Conservation (phyloP, 108 stramenopile genomes). For the Aurantiochytrium sp. region DNA sequence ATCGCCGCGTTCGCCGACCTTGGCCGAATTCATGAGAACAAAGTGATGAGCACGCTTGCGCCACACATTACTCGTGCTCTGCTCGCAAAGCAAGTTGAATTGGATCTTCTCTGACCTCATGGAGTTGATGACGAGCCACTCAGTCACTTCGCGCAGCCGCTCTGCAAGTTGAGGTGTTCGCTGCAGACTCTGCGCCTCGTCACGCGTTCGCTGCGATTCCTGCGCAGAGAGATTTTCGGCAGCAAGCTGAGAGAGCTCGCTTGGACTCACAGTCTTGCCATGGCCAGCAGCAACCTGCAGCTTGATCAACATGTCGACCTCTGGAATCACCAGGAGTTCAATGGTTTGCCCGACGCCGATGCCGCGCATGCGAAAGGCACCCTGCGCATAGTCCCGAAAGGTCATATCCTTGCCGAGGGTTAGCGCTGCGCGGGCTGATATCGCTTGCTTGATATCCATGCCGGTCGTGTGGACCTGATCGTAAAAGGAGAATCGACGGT, state of each 20-base stretch:
- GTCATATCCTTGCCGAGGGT: conserved; percentile 59
- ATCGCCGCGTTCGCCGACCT: background rate
- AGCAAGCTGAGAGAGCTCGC: background rate
- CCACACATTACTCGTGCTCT: conserved; percentile 33
- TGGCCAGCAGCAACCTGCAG: background rate
- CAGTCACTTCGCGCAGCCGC: conserved; percentile 68
- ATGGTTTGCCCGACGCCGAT: conserved; percentile 53
- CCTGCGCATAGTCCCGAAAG: conserved; percentile 60
- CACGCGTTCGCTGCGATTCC: background rate
- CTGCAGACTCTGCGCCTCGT: background rate
- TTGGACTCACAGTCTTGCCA: background rate
- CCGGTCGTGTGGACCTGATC: conserved; percentile 37
- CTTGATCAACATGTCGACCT: conserved; percentile 35
- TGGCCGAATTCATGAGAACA: background rate
- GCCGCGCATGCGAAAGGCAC: conserved; percentile 57
- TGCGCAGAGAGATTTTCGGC: background rate
- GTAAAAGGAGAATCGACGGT: conserved; percentile 25
- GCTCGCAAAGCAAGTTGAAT: conserved; percentile 83
- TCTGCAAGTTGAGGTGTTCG: background rate
- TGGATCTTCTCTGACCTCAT: conserved; percentile 97
- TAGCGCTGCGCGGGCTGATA: conserved; percentile 34
- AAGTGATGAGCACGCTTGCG: conserved; percentile 49
- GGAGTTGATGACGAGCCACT: conserved; percentile 94
- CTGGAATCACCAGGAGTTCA: conserved; percentile 36
- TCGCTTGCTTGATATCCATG: conserved; percentile 56